A percentile compares a stretch with the other conserved stretches of the same genome.
These are phyloP conservation scores for Simplicillium aogashimaense DNA, from an alignment of 2,329 filamentous ascomycete species.

Conservation along the genomic window DNA sequence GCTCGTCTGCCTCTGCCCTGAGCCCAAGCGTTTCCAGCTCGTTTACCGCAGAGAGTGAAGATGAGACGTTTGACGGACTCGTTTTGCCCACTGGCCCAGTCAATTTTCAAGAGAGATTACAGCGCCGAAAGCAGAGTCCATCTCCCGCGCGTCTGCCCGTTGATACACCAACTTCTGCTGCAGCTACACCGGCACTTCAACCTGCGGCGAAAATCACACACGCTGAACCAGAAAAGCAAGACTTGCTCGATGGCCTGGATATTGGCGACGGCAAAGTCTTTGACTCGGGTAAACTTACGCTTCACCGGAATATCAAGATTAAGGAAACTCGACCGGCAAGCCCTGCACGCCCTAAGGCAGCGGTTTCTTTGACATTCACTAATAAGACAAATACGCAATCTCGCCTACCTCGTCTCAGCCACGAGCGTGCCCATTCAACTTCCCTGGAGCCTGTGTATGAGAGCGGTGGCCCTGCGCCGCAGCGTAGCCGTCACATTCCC, in stretches of 20 bases:
- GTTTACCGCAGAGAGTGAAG: constrained; percentile 84
- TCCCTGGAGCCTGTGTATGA: constrained; percentile 90
- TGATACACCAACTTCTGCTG: constrained; percentile 17
- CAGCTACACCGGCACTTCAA: constrained; percentile 5
- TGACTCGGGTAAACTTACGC: constrained; percentile 66
- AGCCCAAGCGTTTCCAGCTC: constrained; percentile 91
- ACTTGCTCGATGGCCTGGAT: constrained; percentile 80
- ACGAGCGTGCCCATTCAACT: constrained; percentile 58
- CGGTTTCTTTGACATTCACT: constrained; percentile 84
- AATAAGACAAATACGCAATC: constrained; percentile 60
- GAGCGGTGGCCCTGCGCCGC: constrained; percentile 62
- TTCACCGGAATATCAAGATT: constrained; percentile 87
- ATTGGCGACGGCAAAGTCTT: constrained; percentile 78
- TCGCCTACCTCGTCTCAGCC: constrained; percentile 68
- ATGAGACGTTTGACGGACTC: constrained; percentile 85
- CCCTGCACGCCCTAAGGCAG: constrained; percentile 60
- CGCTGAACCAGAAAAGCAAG: constrained; percentile 49
- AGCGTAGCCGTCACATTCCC: constrained; percentile 49
- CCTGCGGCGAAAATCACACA: constrained; percentile 18
- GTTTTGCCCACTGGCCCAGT: constrained; percentile 75
- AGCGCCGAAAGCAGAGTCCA: constrained; percentile 54
- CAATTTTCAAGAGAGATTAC: constrained; percentile 70
- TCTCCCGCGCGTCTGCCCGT: constrained; percentile 40
- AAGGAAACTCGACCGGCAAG: constrained; percentile 63
- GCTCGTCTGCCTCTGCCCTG: constrained; percentile 78